Evolutionary conservation across 2,329 filamentous ascomycete genomes (phyloP), one percentile per base, ranked within the genome.

Genomic region (Aspergillus intermedius): DNA sequence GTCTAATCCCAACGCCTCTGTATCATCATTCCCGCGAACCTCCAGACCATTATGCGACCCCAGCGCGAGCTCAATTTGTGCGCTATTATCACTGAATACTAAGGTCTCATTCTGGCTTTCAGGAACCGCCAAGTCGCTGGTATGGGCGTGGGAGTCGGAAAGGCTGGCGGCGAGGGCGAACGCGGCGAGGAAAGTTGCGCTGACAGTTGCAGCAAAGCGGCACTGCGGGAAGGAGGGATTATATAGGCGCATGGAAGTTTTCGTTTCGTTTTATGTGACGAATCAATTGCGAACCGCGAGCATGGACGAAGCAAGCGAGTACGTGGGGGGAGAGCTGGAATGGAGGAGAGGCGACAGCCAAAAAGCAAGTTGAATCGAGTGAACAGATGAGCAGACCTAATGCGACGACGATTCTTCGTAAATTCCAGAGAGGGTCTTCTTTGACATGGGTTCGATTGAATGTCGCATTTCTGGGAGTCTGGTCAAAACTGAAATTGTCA

Each of bases 211-310:
- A 63, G 80, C 79, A 61, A 88, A 79, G 64, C 86, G 84, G 71
- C 83, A 85, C 73, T 87, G 87, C 57, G 87, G 73, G 60, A 79
- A 82, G 65, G 79, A 83, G 67, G 84, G 77, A 68, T 83, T 68
- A 42, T 40, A 22, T 19, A 59, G 65, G 54, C 62, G 66, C 71
- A 74, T 74, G 58, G 59, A 61, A 56, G 48, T 49, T 52, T 21
- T 12, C 5, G 19, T 19, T 40, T 40, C 43, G 34, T 48, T 39
- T 19, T 44, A 44, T 9, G n/a, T 4, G 12, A 17, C 42, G 25
- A 34, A 7, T 10, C 17, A 5, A 35, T 35, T 44, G 13, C 44
- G 44, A 12, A 45, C 3, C 17, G 30, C 19, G 21, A 25, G 13
- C 44, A 39, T 45, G 10, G 19, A 45, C 37, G 37, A 21, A 40